Evolutionary conservation across 116 monocot species (phyloP), one percentile per base, ranked within the genome.

Genomic region (Iris pallida): DNA sequence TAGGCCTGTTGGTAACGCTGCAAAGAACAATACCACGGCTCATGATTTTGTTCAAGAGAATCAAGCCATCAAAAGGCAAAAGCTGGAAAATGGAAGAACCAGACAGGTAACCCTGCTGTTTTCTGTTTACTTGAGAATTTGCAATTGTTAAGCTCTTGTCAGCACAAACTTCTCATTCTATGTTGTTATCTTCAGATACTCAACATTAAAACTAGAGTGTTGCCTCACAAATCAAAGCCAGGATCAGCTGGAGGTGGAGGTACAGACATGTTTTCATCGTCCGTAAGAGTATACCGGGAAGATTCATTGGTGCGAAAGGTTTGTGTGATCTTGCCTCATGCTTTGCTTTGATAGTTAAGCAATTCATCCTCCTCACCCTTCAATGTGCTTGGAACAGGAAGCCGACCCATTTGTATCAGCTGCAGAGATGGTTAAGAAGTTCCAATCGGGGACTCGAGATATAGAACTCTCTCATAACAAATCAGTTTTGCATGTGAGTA

Each of bases 21-120:
- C 58, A 4, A 81, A 73, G 70, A 68, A 71, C 42, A 55, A 42
- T 16, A 55, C 72, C 13, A 68, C 73, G 42, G 57, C 57, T 20
- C 65, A 13, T 55, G 72, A 85, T 53, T 82, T 86, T 77, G 78
- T 82, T 60, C 91, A 86, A 54, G 88, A 91, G 55, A 86, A 95
- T 62, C 91, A 91, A 65, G 88, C 91, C 4, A 69, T 91, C 30
- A 95, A 95, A 70, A 88, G 78, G 69, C 95, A 95, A 67, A 95
- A 88, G 51, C 72, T 95, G 53, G 91, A 91, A 52, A 74, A 47
- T 14, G 95, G 89, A 63, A 74, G 64, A 47, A 59, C 71, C 14
- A 81, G 83, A 64, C 81, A 84, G 83, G 95, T 88, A 73, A 12
- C 11, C 19, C 55, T 12, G 2, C 20, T 57, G 30, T 30, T 30